These are phyloP conservation scores for Monosporascus sp. DNA, from an alignment of 2,329 filamentous ascomycete species.

Conservation along the genomic window DNA sequence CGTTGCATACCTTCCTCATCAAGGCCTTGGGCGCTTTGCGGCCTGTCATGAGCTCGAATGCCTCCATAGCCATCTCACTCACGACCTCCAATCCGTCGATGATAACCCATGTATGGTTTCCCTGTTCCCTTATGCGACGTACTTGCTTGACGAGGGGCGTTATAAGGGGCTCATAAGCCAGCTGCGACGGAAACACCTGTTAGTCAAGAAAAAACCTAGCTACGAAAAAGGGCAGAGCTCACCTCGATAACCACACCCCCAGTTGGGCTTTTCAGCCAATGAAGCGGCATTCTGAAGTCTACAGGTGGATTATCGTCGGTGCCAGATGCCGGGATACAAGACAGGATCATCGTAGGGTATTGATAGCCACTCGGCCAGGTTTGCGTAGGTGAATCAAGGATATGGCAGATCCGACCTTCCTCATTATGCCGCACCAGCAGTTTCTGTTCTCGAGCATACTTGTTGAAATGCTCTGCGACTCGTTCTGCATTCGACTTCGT, in stretches of 20 bases:
- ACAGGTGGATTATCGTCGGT: constrained; percentile 56
- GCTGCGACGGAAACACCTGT: constrained; percentile 23
- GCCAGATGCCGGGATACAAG: constrained; percentile 63
- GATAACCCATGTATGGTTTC: constrained; percentile 60
- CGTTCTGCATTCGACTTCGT: constrained; percentile 55
- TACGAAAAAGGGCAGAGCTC: constrained; percentile 3
- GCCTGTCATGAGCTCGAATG: constrained; percentile 72
- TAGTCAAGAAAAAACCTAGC: not conserved
- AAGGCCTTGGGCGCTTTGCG: constrained; percentile 62
- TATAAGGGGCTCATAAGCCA: constrained; percentile 65
- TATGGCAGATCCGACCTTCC: constrained; percentile 39
- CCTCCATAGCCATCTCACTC: constrained; percentile 69
- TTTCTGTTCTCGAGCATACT: constrained; percentile 34
- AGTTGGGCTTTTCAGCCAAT: constrained; percentile 65
- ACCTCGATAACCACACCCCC: constrained; percentile 69
- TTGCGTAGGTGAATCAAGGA: constrained; percentile 52
- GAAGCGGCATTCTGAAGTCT: constrained; percentile 62
- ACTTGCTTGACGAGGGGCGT: constrained; percentile 66
- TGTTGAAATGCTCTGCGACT: constrained; percentile 63
- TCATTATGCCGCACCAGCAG: constrained; percentile 28
- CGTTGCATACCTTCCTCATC: constrained; percentile 57
- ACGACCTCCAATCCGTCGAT: constrained; percentile 69
- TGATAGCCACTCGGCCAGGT: constrained; percentile 58
- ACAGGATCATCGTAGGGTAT: constrained; percentile 65
- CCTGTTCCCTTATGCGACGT: constrained; percentile 40